phyloP scores from a whole-genome alignment of 2,329 filamentous ascomycete genomes.

The Penicillium aurantiogriseum region DNA sequence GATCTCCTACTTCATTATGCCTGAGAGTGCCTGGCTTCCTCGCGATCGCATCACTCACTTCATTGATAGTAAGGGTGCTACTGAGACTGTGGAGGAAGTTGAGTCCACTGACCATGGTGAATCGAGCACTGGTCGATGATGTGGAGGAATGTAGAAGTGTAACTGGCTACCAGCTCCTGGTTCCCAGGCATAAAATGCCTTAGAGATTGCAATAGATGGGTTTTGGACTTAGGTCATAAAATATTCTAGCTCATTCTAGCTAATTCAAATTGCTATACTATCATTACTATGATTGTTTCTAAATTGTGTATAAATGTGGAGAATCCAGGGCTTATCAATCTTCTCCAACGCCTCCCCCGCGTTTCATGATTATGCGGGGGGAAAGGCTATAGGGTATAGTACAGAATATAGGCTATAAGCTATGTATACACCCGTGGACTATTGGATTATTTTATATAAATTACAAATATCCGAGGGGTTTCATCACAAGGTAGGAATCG shows the following conservation, averaged over 20 bases:
- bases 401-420: too few species aligned
- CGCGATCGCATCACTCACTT: slow-evolving; percentile 46
- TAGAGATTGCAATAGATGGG: not conserved
- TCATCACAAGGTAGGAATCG: not conserved
- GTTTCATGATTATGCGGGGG: not conserved
- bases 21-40: slow-evolving; percentile 49
- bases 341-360: not conserved
- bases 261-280: not conserved
- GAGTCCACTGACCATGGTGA: slow-evolving; percentile 1
- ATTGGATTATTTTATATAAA: not conserved
- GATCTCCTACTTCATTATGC: slow-evolving; percentile 50
- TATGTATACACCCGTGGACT: too few species aligned
- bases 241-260: not conserved
- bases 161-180: not conserved
- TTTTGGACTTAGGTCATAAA: not conserved
- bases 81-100: slow-evolving; percentile 31
- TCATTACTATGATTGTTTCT: not conserved
- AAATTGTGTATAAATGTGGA: not conserved
- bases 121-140: slow-evolving; percentile 11
- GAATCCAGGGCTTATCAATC: not conserved
- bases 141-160: not conserved
- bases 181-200: not conserved
- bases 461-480: not conserved
- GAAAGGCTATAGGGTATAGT: too few species aligned
- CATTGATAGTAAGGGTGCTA: slow-evolving; percentile 39